phyloP scores from a whole-genome alignment of 2,329 filamentous ascomycete genomes.

The Phaeosphaeria sp. region DNA sequence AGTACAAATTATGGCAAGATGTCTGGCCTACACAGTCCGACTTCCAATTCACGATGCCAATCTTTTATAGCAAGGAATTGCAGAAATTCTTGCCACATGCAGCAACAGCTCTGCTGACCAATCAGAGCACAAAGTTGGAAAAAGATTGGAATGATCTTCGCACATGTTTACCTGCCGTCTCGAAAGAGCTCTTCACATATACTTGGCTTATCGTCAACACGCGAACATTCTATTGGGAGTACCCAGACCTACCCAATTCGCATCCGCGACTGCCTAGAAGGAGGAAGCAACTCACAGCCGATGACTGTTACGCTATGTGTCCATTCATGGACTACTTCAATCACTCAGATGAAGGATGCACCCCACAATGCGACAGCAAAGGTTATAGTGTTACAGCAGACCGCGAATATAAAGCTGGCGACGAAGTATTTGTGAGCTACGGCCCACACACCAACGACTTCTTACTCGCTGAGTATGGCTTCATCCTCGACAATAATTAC shows the following conservation, averaged over 20 bases:
- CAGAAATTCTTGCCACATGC: constrained; percentile 49
- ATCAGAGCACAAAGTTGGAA: constrained; percentile 62
- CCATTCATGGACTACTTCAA: constrained; percentile 78
- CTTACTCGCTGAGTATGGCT: constrained; percentile 71
- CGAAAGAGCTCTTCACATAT: constrained; percentile 58
- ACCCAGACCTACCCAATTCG: constrained; percentile 47
- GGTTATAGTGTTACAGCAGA: constrained; percentile 64
- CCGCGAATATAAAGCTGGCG: constrained; percentile 59
- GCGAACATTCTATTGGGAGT: constrained; percentile 65
- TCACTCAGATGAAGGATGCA: constrained; percentile 57
- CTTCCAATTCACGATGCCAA: constrained; percentile 64
- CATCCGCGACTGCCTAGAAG: constrained; percentile 51
- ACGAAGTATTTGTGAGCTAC: constrained; percentile 74
- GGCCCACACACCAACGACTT: constrained; percentile 76
- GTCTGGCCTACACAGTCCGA: constrained; percentile 70
- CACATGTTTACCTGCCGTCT: constrained; percentile 51
- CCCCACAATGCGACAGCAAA: constrained; percentile 57
- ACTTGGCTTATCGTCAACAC: constrained; percentile 68
- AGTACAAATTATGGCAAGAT: constrained; percentile 65
- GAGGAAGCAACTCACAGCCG: constrained; percentile 48
- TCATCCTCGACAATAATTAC: constrained; percentile 47
- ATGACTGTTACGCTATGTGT: constrained; percentile 71
- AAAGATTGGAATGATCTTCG: constrained; percentile 58
- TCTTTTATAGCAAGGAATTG: constrained; percentile 59
- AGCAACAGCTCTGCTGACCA: constrained; percentile 53